Evolutionary conservation across 768 basidiomycete species (phyloP).

Genomic region (Naematelia aurantialba): DNA sequence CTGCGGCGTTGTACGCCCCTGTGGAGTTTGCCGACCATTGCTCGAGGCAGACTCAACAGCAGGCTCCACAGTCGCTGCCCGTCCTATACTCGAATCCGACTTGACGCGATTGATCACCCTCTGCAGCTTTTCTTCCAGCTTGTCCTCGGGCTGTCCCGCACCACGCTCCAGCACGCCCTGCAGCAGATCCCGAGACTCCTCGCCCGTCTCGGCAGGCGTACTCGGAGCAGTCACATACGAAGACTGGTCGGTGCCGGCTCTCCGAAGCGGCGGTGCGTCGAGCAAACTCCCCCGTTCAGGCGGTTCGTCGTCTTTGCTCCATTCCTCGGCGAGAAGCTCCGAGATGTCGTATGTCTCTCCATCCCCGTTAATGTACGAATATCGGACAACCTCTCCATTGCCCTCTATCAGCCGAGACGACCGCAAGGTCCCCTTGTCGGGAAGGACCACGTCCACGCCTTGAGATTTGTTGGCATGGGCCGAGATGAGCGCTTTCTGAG

Average conservation of each 20-base stretch:
- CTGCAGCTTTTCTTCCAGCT: conserved; percentile 50
- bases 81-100: conserved; percentile 12
- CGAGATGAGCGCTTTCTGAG: conserved; percentile 77
- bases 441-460: conserved; percentile 82
- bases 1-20: conserved; percentile 20
- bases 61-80: not conserved
- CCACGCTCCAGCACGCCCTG: conserved; percentile 41
- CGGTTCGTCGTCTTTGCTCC: conserved; percentile 46
- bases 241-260: conserved; percentile 30
- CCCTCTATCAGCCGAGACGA: conserved; percentile 66
- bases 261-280: conserved; percentile 24
- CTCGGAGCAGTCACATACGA: conserved; percentile 48
- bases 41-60: not conserved
- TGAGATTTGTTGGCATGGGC: conserved; percentile 78
- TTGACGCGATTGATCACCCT: conserved; percentile 52
- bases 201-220: conserved; percentile 29
- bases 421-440: conserved; percentile 77
- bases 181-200: conserved; percentile 41
- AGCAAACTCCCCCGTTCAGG: conserved; percentile 5
- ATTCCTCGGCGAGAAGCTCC: conserved; percentile 85
- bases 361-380: conserved; percentile 87
- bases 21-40: conserved; percentile 1
- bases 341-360: conserved; percentile 92
- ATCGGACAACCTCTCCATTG: conserved; percentile 70
- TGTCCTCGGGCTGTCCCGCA: conserved; percentile 29